Base-by-base conservation (phyloP, 345 rosid genomes). In the Salix brachista region DNA sequence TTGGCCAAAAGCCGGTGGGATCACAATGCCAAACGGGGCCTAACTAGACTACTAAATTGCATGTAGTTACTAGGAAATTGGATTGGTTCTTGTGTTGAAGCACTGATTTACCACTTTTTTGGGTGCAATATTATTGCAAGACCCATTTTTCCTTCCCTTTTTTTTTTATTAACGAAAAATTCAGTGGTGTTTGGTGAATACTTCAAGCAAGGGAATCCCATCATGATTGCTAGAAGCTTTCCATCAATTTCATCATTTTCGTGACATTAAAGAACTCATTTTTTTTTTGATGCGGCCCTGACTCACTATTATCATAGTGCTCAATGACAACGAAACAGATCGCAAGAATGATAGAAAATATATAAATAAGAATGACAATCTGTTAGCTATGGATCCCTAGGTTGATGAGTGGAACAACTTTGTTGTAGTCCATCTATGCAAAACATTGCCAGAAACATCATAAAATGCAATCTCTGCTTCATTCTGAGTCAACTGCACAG, bases 391-490 rank as follows among this genome's bases (percentile, higher is more conserved):
- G 11, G 64, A n/a, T 58, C 64, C 28, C 23, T 23, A 58, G 11
- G 23, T 23, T 58, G 64, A 71, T 6, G 54, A 32, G 67, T 72
- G 18, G 60, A 74, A 74, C 48, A 36, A 18, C 77, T 79, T 75
- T 18, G 77, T 32, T 32, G 46, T 36, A 0, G 12, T 48, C 66
- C 44, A 75, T 23, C 25, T 50, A 54, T 80, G 79, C 50, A 80
- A 54, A 14, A 65, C 72, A 52, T 75, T 75, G 61, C 83, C 83
- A 39, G 66, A 70, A 65, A 70, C 76, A 70, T 80, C 75, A 71
- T 64, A 80, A 28, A 80, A 80, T 19, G 67, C 58, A 30, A 80
- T 46, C 46, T 70, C 19, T 3, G 75, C 70, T 14, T 71, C 50
- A 14, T 58, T 48, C 14, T 2, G 37, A 37, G 71, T 79, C 71